Evolutionary conservation across 2,329 filamentous ascomycete species (phyloP).

Genomic region (Monilinia polystroma): DNA sequence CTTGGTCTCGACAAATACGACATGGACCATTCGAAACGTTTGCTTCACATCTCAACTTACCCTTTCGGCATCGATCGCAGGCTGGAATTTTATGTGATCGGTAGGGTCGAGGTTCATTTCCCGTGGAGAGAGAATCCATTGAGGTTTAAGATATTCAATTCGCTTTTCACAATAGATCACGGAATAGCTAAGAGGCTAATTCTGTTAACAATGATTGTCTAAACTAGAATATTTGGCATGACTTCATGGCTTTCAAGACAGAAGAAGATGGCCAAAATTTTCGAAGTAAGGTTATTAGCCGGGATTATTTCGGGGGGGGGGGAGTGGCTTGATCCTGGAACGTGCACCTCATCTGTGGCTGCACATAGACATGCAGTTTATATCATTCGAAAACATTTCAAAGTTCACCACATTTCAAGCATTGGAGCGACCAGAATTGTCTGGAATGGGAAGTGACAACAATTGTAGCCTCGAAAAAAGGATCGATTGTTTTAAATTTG

Average conservation of each 20-base stretch:
- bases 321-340: neutral
- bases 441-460: neutral
- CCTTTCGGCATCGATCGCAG: slow-evolving; percentile 13
- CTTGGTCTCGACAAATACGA: slow-evolving; percentile 3
- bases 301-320: neutral
- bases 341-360: neutral
- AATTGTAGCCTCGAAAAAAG: neutral
- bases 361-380: too few relatives aligned
- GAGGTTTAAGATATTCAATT: neutral
- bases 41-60: slow-evolving; percentile 13
- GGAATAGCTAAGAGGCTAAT: neutral
- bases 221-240: neutral
- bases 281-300: neutral
- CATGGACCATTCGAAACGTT: neutral
- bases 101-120: neutral
- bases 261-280: neutral
- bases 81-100: slow-evolving; percentile 7
- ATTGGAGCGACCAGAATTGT: neutral
- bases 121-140: neutral
- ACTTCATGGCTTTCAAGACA: too few relatives aligned
- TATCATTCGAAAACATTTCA: neutral
- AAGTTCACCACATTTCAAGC: neutral
- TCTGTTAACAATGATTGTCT: neutral
- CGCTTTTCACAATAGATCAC: neutral
- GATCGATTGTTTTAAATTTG: neutral